Evolutionary conservation across 768 basidiomycete genomes (phyloP).

Genomic region (Chiua virens): DNA sequence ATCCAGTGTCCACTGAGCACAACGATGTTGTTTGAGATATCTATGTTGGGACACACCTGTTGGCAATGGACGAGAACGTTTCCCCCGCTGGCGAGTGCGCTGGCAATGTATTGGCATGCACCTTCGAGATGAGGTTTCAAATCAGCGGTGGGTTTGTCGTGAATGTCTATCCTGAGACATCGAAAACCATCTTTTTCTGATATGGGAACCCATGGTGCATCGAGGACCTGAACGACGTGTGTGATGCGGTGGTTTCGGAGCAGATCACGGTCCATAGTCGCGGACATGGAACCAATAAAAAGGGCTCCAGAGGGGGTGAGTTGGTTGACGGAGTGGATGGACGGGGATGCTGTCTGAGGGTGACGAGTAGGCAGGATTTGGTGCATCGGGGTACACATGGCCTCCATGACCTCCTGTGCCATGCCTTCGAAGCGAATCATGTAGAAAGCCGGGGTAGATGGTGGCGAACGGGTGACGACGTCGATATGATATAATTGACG

Average conservation of each 20-base stretch:
- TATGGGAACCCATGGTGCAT: slow-evolving; percentile 60
- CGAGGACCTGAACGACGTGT: slow-evolving; percentile 66
- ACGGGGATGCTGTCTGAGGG: slow-evolving; percentile 15
- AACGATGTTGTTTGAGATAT: background rate
- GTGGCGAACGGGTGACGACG: background rate
- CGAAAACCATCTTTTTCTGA: slow-evolving; percentile 45
- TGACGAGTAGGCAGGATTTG: slow-evolving; percentile 52
- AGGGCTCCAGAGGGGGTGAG: slow-evolving; percentile 46
- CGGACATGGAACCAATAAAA: slow-evolving; percentile 67
- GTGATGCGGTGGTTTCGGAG: slow-evolving; percentile 51
- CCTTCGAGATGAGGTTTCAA: slow-evolving; percentile 67
- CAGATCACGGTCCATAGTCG: slow-evolving; percentile 54
- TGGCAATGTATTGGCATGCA: slow-evolving; percentile 66
- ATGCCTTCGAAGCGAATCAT: slow-evolving; percentile 83
- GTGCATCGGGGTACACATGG: slow-evolving; percentile 87
- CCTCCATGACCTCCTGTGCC: slow-evolving; percentile 74
- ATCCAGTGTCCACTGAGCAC: background rate
- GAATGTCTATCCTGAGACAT: slow-evolving; percentile 66
- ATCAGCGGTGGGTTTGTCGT: slow-evolving; percentile 61
- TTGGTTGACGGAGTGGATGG: slow-evolving; percentile 17
- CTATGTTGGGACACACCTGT: slow-evolving; percentile 53
- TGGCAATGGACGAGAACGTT: slow-evolving; percentile 81
- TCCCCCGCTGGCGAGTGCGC: slow-evolving; percentile 54
- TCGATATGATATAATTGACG: background rate
- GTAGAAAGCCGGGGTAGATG: background rate